Evolutionary conservation across 345 rosid genomes (phyloP).

Genomic region (Eucalyptus guilfoylei): DNA sequence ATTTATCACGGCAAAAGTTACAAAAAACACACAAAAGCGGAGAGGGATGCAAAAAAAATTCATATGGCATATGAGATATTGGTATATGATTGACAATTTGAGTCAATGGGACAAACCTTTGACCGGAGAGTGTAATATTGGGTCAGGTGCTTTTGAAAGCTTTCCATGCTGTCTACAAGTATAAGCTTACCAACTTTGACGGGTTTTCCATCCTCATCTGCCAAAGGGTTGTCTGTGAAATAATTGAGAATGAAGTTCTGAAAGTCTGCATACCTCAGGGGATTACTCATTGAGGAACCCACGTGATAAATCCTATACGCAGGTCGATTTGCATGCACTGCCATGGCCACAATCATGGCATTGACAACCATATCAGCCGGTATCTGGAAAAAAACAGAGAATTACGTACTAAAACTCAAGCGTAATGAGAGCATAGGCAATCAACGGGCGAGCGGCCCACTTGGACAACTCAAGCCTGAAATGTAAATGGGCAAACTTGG

Average conservation of each 20-base stretch:
- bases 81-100: neutral
- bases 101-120: conserved; percentile 4
- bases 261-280: neutral
- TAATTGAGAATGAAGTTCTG: neutral
- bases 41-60: neutral
- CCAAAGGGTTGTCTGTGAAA: conserved; percentile 20
- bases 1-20: neutral
- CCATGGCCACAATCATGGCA: conserved; percentile 7
- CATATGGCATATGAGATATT: neutral
- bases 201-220: conserved; percentile 21
- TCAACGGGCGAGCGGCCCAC: neutral
- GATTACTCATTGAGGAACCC: conserved; percentile 18
- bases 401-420: neutral
- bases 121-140: conserved; percentile 3
- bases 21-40: neutral
- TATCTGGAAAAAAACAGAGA: neutral
- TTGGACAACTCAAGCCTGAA: neutral
- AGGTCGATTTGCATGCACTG: neutral
- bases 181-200: conserved; percentile 7
- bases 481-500: neutral
- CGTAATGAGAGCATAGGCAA: neutral
- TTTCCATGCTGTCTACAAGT: conserved; percentile 6
- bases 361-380: conserved; percentile 31
- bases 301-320: conserved; percentile 8
- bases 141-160: conserved; percentile 11